Evolutionary conservation across 1,284 basidiomycete genomes (phyloP).

Genomic region (Boletus hoseneyae): DNA sequence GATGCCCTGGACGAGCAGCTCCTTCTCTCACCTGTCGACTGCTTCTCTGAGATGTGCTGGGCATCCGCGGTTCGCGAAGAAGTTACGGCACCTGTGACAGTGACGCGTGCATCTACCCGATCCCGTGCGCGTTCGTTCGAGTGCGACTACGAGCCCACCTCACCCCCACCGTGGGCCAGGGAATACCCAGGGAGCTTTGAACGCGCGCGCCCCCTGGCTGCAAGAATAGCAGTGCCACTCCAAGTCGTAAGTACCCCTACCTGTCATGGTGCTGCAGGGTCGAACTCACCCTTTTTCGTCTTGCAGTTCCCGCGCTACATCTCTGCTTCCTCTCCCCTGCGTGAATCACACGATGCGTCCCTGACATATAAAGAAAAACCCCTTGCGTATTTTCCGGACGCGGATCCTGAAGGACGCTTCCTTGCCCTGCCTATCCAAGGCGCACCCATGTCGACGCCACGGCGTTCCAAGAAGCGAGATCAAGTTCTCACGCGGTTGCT

Average conservation of each 20-base stretch:
- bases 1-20: conserved; percentile 30
- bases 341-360: conserved; percentile 10
- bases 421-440: conserved; percentile 16
- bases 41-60: conserved; percentile 32
- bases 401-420: conserved; percentile 17
- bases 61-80: conserved; percentile 26
- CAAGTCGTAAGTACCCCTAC: conserved; percentile 17
- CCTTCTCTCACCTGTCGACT: conserved; percentile 27
- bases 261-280: background rate
- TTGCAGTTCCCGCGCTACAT: conserved; percentile 11
- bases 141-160: background rate
- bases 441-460: background rate
- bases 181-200: conserved; percentile 15
- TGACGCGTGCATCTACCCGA: background rate
- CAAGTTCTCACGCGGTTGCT: conserved; percentile 6
- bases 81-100: background rate
- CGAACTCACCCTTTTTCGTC: background rate
- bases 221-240: conserved; percentile 19
- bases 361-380: conserved; percentile 11
- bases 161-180: background rate
- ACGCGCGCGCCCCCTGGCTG: conserved; percentile 14
- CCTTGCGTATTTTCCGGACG: conserved; percentile 14
- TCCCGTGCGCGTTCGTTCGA: conserved; percentile 21
- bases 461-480: conserved; percentile 13
- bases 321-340: conserved; percentile 1